Evolutionary conservation across 1,284 basidiomycete species (phyloP).

Genomic region (Leccinum angustisporum): DNA sequence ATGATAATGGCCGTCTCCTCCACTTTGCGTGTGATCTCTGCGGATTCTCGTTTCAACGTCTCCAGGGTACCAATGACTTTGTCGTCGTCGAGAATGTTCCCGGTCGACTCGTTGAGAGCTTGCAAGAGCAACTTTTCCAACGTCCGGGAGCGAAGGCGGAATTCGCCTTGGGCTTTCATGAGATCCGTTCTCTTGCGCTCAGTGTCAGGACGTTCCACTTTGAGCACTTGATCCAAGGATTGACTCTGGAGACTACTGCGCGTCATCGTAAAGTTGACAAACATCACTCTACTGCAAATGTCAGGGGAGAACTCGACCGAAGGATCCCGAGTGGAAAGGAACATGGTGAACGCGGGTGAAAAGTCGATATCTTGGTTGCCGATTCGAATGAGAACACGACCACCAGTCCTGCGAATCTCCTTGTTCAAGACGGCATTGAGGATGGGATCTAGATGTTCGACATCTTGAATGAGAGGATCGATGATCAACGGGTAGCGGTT

Average conservation of each 20-base stretch:
- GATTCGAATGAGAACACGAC: slow-evolving; percentile 94
- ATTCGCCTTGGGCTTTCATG: slow-evolving; percentile 98
- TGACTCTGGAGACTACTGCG: slow-evolving; percentile 97
- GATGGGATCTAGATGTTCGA: slow-evolving; percentile 97
- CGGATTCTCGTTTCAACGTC: slow-evolving; percentile 95
- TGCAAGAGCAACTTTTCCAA: slow-evolving; percentile 93
- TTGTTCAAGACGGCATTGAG: slow-evolving; percentile 97
- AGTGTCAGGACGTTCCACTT: slow-evolving; percentile 95
- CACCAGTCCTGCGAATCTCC: slow-evolving; percentile 93
- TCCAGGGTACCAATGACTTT: slow-evolving; percentile 98
- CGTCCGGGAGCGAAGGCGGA: slow-evolving; percentile 89
- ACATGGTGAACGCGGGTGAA: slow-evolving; percentile 99
- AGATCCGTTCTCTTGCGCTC: slow-evolving; percentile 97
- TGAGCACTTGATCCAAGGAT: slow-evolving; percentile 95
- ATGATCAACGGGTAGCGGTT: too few relatives aligned
- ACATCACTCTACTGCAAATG: slow-evolving; percentile 97
- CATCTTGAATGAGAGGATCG: slow-evolving; percentile 83
- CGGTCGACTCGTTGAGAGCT: slow-evolving; percentile 94
- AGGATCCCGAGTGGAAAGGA: slow-evolving; percentile 95
- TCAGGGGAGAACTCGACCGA: slow-evolving; percentile 98
- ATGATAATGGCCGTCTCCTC: slow-evolving; percentile 96
- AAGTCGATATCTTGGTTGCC: slow-evolving; percentile 99
- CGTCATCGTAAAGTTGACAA: slow-evolving; percentile 99
- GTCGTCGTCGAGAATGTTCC: slow-evolving; percentile 98
- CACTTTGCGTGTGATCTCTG: slow-evolving; percentile 95